Conservation (phyloP, 768 basidiomycete species). For the Pleurotus eryngii region DNA sequence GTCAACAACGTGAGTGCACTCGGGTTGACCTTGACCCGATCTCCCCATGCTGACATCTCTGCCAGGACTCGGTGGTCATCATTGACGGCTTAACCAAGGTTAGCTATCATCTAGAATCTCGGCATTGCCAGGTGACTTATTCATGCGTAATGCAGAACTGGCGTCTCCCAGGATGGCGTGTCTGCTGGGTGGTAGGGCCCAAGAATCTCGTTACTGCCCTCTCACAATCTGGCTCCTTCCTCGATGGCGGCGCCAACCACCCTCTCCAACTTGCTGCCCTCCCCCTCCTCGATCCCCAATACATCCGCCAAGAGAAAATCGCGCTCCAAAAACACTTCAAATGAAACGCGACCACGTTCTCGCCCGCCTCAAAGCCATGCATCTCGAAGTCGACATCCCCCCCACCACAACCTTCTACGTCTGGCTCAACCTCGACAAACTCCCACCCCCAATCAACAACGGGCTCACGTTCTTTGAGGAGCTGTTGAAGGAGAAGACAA, state of each 20-base stretch:
- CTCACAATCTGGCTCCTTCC: slow-evolving; percentile 90
- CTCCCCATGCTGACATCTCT: neutral
- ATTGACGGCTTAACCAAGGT: slow-evolving; percentile 94
- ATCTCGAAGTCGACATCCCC: slow-evolving; percentile 72
- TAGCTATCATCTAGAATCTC: neutral
- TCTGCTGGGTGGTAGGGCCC: slow-evolving; percentile 92
- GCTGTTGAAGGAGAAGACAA: slow-evolving; percentile 84
- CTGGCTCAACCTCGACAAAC: slow-evolving; percentile 82
- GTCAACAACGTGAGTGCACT: slow-evolving; percentile 59
- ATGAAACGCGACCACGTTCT: slow-evolving; percentile 89
- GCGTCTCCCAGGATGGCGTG: slow-evolving; percentile 92
- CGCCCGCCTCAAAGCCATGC: slow-evolving; percentile 71
- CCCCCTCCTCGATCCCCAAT: slow-evolving; percentile 70
- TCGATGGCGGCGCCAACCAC: slow-evolving; percentile 94
- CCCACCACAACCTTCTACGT: slow-evolving; percentile 90
- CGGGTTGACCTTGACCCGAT: too few relatives aligned
- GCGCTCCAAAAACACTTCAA: slow-evolving; percentile 91
- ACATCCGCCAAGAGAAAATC: slow-evolving; percentile 69
- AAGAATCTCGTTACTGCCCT: slow-evolving; percentile 86
- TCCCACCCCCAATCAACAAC: slow-evolving; percentile 83
- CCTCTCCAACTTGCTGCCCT: slow-evolving; percentile 89
- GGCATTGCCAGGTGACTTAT: neutral
- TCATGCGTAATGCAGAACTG: slow-evolving; percentile 61
- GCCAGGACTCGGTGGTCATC: slow-evolving; percentile 73
- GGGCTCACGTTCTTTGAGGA: slow-evolving; percentile 97